Conservation (phyloP, 2,329 filamentous ascomycete species). For the Aureobasidium leucospermi region DNA sequence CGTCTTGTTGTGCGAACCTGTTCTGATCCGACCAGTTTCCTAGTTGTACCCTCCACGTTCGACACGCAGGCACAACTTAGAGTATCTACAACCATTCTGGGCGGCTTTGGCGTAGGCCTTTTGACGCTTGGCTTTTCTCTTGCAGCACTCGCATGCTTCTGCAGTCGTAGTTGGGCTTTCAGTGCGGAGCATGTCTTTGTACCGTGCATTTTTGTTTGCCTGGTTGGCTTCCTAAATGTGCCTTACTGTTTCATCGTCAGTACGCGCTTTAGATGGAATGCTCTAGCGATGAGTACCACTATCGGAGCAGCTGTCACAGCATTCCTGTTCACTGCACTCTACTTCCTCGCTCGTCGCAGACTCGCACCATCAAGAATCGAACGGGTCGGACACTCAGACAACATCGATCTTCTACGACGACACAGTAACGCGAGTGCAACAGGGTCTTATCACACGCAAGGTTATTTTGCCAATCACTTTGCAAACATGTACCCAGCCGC, state of each 20-base stretch:
- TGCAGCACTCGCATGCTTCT: constrained; percentile 41
- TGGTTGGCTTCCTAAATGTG: constrained; percentile 41
- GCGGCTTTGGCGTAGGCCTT: constrained; percentile 40
- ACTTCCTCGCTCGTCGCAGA: constrained; percentile 35
- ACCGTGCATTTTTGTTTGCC: constrained; percentile 36
- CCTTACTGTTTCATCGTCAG: constrained; percentile 41
- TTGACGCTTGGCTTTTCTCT: constrained; percentile 42
- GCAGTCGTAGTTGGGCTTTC: constrained; percentile 36
- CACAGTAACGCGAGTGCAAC: constrained; percentile 13
- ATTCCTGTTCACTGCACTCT: constrained; percentile 34
- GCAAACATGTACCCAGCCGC: constrained; percentile 40
- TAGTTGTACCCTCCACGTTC: constrained; percentile 43
- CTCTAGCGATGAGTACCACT: constrained; percentile 36
- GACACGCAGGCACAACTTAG: constrained; percentile 29
- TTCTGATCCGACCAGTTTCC: constrained; percentile 32
- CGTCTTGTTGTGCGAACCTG: neutral
- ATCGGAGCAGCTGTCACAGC: constrained; percentile 34
- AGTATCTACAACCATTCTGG: constrained; percentile 33
- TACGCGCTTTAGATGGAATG: constrained; percentile 35
- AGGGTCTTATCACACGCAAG: constrained; percentile 26
- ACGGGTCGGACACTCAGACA: constrained; percentile 23
- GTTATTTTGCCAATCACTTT: constrained; percentile 39
- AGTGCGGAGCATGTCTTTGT: constrained; percentile 42
- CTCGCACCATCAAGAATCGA: constrained; percentile 13
- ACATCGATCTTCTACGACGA: constrained; percentile 13